These are phyloP conservation scores for Rhizoclosmatium sp. DNA, from an alignment of 192 early-diverging fungal species.

Conservation along the genomic window DNA sequence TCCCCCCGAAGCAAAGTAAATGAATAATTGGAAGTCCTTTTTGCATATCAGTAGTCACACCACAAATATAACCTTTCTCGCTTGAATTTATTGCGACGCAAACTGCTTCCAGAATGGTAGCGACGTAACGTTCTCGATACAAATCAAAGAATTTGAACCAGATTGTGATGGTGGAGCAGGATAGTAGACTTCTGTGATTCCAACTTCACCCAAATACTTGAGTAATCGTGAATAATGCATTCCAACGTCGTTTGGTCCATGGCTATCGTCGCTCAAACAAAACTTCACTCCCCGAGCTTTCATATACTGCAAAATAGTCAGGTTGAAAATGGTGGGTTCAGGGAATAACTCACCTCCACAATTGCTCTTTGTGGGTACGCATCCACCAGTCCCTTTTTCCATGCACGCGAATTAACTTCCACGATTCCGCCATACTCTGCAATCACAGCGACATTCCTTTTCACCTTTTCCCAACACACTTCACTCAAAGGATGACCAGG, in stretches of 20 bases:
- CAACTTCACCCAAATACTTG: slow-evolving; percentile 75
- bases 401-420: slow-evolving; percentile 93
- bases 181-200: slow-evolving; percentile 29
- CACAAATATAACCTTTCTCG: not conserved
- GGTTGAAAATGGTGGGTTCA: not conserved
- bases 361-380: slow-evolving; percentile 92
- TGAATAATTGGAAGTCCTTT: not conserved
- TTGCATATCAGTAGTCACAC: not conserved
- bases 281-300: slow-evolving; percentile 74
- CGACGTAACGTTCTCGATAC: slow-evolving; percentile 4
- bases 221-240: slow-evolving; percentile 81
- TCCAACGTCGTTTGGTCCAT: slow-evolving; percentile 88
- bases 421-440: slow-evolving; percentile 85
- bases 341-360: slow-evolving; percentile 61
- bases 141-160: not conserved
- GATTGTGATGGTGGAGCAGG: not conserved
- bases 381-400: slow-evolving; percentile 84
- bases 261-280: slow-evolving; percentile 93
- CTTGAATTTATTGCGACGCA: not conserved
- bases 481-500: slow-evolving; percentile 45
- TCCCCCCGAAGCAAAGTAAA: slow-evolving; percentile 15
- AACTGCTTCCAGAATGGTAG: slow-evolving; percentile 30
- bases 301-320: slow-evolving; percentile 53
- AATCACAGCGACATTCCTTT: slow-evolving; percentile 84
- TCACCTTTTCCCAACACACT: slow-evolving; percentile 60